These are phyloP conservation scores for Omphalotus guepiniiformis DNA, from an alignment of 768 basidiomycete genomes.

Conservation along the genomic window DNA sequence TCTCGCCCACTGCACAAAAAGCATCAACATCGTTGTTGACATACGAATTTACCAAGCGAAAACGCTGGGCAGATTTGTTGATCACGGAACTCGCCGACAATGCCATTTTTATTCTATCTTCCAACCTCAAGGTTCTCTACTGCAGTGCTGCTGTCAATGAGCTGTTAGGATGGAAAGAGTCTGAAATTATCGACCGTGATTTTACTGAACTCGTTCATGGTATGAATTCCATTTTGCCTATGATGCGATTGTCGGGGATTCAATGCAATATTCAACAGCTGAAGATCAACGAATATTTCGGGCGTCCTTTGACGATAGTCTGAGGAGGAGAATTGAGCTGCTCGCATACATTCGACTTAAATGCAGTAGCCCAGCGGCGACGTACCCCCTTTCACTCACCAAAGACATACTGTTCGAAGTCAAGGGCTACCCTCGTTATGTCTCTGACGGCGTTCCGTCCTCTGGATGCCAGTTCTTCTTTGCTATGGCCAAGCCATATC, in stretches of 20 bases:
- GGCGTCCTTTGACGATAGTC: conserved; percentile 50
- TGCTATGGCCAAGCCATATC: conserved; percentile 71
- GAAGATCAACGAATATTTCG: conserved; percentile 58
- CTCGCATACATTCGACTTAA: conserved; percentile 59
- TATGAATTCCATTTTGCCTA: conserved; percentile 27
- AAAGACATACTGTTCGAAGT: conserved; percentile 67
- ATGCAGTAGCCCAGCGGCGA: conserved; percentile 32
- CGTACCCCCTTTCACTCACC: conserved; percentile 19
- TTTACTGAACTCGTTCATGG: conserved; percentile 63
- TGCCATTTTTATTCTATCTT: conserved; percentile 64
- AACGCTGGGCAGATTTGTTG: conserved; percentile 82
- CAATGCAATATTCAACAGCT: no score
- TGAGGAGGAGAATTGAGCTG: conserved; percentile 47
- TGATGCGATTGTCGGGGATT: no score
- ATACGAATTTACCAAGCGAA: conserved; percentile 85
- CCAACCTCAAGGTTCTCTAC: conserved; percentile 59
- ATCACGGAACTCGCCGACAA: conserved; percentile 73
- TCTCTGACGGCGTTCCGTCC: conserved; percentile 29
- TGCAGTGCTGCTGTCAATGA: conserved; percentile 66
- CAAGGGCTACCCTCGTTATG: conserved; percentile 57
- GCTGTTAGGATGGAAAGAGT: conserved; percentile 72
- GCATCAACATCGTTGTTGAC: no score
- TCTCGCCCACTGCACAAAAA: not conserved
- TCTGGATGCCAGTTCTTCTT: conserved; percentile 60
- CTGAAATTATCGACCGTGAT: conserved; percentile 66